Conservation (phyloP, 1,139 yeast species). For the Kazachstania sp. region DNA sequence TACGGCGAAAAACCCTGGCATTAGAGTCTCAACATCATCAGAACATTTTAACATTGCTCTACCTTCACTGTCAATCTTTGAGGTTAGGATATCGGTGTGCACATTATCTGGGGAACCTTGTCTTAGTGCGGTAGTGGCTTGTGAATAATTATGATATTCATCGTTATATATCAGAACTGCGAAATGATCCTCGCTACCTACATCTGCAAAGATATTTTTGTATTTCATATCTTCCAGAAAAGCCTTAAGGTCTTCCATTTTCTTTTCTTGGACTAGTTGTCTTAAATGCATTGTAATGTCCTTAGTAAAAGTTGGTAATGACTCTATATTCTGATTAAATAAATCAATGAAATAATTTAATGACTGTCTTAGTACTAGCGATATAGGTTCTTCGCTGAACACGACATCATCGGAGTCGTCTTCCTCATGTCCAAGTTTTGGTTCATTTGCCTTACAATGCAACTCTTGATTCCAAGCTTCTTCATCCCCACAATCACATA, state of each 20-base stretch:
- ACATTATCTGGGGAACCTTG: conserved; percentile 31
- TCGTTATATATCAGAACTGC: conserved; percentile 62
- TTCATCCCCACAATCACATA: conserved; percentile 64
- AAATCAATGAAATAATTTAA: conserved; percentile 31
- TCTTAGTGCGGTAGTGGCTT: conserved; percentile 31
- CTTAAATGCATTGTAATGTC: conserved; percentile 24
- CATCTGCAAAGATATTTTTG: conserved; percentile 11
- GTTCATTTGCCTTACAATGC: conserved; percentile 36
- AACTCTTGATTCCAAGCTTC: conserved; percentile 49
- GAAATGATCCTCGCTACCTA: conserved; percentile 28
- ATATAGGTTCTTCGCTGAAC: conserved; percentile 14
- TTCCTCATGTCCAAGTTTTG: conserved; percentile 1
- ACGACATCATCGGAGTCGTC: neutral
- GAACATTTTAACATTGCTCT: conserved; percentile 30
- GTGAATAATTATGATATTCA: conserved; percentile 52
- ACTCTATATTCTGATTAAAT: conserved; percentile 30
- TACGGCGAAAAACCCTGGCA: conserved; percentile 33
- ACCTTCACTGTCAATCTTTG: conserved; percentile 33
- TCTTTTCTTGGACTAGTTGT: conserved; percentile 21
- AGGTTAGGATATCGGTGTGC: conserved; percentile 29
- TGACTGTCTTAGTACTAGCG: conserved; percentile 21
- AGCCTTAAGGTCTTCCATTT: conserved; percentile 15
- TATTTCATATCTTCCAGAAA: conserved; percentile 20
- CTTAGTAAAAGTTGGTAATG: conserved; percentile 27
- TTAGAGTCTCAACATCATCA: conserved; percentile 21